These are phyloP conservation scores for Carex kokanica DNA, from an alignment of 176 grass and related monocot species.

Conservation along the genomic window DNA sequence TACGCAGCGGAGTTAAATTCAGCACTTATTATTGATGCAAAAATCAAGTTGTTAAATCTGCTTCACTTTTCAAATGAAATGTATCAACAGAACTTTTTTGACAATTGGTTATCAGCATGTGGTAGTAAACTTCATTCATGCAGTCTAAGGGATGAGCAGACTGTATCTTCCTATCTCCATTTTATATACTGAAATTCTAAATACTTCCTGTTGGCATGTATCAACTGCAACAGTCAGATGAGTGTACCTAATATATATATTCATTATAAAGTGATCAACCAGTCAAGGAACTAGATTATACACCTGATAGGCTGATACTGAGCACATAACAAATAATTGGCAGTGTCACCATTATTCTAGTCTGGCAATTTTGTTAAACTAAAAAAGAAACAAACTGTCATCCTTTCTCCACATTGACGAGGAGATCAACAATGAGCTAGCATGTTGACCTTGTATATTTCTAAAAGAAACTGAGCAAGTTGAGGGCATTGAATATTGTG, in stretches of 20 bases:
- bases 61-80: neutral
- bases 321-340: neutral
- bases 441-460: neutral
- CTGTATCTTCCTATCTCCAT: neutral
- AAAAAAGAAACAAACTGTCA: neutral
- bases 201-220: neutral
- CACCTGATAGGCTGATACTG: neutral
- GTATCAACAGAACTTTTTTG: neutral
- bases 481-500: neutral
- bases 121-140: neutral
- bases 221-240: neutral
- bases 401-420: neutral
- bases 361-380: neutral
- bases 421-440: too few relatives aligned
- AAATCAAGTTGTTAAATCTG: neutral
- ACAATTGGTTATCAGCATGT: neutral
- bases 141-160: neutral
- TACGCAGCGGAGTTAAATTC: too few relatives aligned
- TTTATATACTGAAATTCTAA: neutral
- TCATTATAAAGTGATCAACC: neutral
- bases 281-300: neutral
- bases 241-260: neutral
- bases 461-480: neutral
- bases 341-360: neutral
- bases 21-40: too few relatives aligned